Percentiles rank a stretch among this genome's conserved stretches.
Evolutionary conservation across 345 rosid genomes (phyloP).

Genomic region (Gossypioides kirkii): DNA sequence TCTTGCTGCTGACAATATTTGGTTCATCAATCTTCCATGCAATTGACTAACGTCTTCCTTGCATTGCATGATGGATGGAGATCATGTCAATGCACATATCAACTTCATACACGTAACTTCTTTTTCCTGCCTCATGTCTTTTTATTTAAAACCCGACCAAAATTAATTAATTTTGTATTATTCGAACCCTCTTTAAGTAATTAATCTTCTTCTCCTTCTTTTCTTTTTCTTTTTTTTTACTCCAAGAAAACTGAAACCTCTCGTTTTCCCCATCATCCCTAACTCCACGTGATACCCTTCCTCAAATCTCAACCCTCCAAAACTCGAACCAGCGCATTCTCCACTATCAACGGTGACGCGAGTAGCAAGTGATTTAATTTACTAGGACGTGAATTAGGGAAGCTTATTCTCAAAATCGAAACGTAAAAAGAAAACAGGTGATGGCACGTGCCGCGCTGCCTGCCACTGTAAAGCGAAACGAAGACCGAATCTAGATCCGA

Average conservation of each 20-base stretch:
- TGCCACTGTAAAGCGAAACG: conserved; percentile 38
- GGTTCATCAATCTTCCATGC: too few relatives aligned
- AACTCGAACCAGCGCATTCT: background rate
- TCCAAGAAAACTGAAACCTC: background rate
- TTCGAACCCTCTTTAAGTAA: too few relatives aligned
- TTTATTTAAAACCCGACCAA: too few relatives aligned
- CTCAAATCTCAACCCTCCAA: conserved; percentile 12
- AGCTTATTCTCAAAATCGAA: background rate
- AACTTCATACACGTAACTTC: too few relatives aligned
- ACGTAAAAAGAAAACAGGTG: conserved; percentile 1
- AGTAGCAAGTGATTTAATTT: background rate
- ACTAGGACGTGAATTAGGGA: background rate
- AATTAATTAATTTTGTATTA: too few relatives aligned
- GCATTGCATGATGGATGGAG: too few relatives aligned
- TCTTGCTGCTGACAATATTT: too few relatives aligned
- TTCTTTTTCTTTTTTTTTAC: background rate
- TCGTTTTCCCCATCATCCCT: background rate
- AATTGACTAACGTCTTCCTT: too few relatives aligned
- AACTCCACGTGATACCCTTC: conserved; percentile 14
- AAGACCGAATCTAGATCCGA: conserved; percentile 47
- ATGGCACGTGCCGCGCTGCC: conserved; percentile 57
- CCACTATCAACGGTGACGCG: conserved; percentile 7
- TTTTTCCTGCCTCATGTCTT: too few relatives aligned
- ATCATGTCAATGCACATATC: too few relatives aligned
- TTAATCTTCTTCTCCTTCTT: too few relatives aligned